phyloP scores from a whole-genome alignment of 441 rosid species.

The Adansonia gregorii region DNA sequence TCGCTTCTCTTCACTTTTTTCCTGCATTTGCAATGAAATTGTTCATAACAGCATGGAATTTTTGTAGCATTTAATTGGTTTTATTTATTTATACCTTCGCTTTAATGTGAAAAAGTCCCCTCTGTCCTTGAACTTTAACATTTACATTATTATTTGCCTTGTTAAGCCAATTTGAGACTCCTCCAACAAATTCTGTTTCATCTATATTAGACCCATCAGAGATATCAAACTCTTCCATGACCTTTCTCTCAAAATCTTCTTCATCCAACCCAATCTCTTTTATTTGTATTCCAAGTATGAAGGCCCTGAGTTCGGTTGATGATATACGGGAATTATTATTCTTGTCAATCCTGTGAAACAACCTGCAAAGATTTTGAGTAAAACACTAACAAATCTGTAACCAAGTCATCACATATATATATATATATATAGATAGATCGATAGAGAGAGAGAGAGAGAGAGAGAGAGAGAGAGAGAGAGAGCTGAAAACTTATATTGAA shows the following conservation, averaged over 20 bases:
- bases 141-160: constrained; percentile 23
- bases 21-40: constrained; percentile 32
- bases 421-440: neutral
- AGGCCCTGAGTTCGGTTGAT: constrained; percentile 40
- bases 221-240: constrained; percentile 42
- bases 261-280: constrained; percentile 36
- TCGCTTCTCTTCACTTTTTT: constrained; percentile 36
- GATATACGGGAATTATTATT: constrained; percentile 32
- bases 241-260: constrained; percentile 34
- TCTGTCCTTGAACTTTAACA: neutral
- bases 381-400: neutral
- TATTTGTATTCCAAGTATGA: constrained; percentile 44
- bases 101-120: neutral
- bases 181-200: constrained; percentile 41
- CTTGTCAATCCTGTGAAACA: constrained; percentile 45
- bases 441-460: no score
- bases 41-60: neutral
- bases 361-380: constrained; percentile 33
- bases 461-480: no score
- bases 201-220: constrained; percentile 35
- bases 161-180: constrained; percentile 40
- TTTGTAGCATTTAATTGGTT: neutral
- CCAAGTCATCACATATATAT: neutral
- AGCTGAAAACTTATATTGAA: neutral
- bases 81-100: constrained; percentile 28